These are phyloP conservation scores for Russula dissimulans DNA, from an alignment of 768 basidiomycete genomes.

Conservation along the genomic window DNA sequence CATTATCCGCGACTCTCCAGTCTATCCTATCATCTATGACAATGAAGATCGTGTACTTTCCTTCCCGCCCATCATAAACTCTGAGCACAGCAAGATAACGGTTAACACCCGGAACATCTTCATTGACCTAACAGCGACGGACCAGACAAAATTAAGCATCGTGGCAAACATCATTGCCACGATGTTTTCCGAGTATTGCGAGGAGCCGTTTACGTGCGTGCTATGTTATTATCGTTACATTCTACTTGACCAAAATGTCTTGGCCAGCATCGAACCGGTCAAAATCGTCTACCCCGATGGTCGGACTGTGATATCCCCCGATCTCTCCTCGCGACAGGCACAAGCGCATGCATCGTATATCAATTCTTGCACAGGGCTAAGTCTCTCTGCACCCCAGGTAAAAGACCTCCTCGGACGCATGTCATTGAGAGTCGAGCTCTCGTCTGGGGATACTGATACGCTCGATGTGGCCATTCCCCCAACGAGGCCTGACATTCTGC, in stretches of 20 bases:
- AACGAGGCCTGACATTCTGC: conserved; percentile 97
- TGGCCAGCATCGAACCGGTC: conserved; percentile 82
- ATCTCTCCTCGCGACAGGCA: conserved; percentile 63
- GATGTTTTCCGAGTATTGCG: conserved; percentile 98
- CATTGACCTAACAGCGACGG: conserved; percentile 94
- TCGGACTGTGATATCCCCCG: conserved; percentile 63
- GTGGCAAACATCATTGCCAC: conserved; percentile 90
- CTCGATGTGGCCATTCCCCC: conserved; percentile 73
- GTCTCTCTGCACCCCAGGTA: conserved; percentile 55
- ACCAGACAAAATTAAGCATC: conserved; percentile 91
- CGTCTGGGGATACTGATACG: conserved; percentile 49
- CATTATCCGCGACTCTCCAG: conserved; percentile 90
- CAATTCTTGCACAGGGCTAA: conserved; percentile 90
- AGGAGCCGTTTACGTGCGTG: conserved; percentile 82
- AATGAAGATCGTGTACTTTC: conserved; percentile 77
- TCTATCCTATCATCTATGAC: conserved; percentile 98
- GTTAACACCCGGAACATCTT: conserved; percentile 90
- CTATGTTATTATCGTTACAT: neutral
- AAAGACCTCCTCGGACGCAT: conserved; percentile 72
- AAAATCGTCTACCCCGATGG: conserved; percentile 76
- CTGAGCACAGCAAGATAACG: conserved; percentile 94
- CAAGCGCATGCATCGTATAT: conserved; percentile 81
- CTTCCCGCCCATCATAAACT: conserved; percentile 98
- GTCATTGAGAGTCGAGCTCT: conserved; percentile 56
- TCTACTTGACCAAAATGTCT: neutral